A percentile compares a stretch with the other conserved stretches of the same genome.
These are phyloP conservation scores for Actinomortierella wolfii DNA, from an alignment of 371 early-diverging fungal species.

Conservation along the genomic window DNA sequence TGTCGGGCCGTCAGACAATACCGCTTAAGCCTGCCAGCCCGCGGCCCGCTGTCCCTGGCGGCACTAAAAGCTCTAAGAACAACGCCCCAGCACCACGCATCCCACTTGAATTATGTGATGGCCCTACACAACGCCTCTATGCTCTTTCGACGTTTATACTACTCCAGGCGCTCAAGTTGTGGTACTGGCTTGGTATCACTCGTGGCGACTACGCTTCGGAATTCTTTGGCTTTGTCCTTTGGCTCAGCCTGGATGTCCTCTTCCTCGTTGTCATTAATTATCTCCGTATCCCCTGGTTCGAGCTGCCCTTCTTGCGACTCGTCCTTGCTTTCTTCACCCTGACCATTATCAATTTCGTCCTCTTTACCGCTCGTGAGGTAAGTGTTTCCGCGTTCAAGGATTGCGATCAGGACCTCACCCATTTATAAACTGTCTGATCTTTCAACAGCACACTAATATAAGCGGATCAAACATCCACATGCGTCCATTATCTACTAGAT, in stretches of 20 bases:
- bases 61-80: too few species aligned
- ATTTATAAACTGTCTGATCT: too few species aligned
- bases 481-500: slow-evolving; percentile 19
- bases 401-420: too few species aligned
- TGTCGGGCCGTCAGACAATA: slow-evolving; percentile 11
- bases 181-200: slow-evolving; percentile 32
- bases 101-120: slow-evolving; percentile 41
- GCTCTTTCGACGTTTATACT: slow-evolving; percentile 31
- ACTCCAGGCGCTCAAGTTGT: slow-evolving; percentile 32
- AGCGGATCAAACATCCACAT: too few species aligned
- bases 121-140: slow-evolving; percentile 38
- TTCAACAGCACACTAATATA: too few species aligned
- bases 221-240: slow-evolving; percentile 41
- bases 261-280: slow-evolving; percentile 32
- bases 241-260: slow-evolving; percentile 30
- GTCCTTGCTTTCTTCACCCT: slow-evolving; percentile 28
- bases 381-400: not conserved
- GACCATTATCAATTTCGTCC: slow-evolving; percentile 33
- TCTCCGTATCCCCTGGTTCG: slow-evolving; percentile 42
- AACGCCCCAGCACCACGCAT: slow-evolving; percentile 12
- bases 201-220: slow-evolving; percentile 37
- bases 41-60: slow-evolving; percentile 9
- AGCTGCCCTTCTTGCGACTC: slow-evolving; percentile 24
- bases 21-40: slow-evolving; percentile 26
- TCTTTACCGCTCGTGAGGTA: slow-evolving; percentile 41